These are phyloP conservation scores for Trametes gibbosa DNA, from an alignment of 768 basidiomycete species.

Conservation along the genomic window DNA sequence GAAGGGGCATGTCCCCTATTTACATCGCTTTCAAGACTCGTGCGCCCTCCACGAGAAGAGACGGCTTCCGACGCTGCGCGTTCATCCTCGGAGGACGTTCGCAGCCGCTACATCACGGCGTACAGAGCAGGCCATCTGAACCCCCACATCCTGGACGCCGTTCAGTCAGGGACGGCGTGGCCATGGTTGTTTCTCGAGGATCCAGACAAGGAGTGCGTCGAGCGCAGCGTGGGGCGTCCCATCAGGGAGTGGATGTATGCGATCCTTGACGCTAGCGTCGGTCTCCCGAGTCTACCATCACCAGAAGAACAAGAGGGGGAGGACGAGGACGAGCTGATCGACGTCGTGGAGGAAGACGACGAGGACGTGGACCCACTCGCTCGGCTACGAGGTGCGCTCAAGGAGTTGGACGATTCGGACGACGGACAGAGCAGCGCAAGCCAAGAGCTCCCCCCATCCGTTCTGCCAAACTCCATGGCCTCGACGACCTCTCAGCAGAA, in stretches of 20 bases:
- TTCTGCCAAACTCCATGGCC: constrained; percentile 19
- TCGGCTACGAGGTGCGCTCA: constrained; percentile 64
- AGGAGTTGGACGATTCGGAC: constrained; percentile 47
- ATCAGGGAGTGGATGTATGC: constrained; percentile 67
- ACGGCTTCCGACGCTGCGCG: constrained; percentile 29
- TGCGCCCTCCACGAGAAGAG: neutral
- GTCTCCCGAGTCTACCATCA: constrained; percentile 42
- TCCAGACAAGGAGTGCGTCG: constrained; percentile 69
- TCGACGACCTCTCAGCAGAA: constrained; percentile 28
- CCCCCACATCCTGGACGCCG: constrained; percentile 54
- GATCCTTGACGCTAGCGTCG: constrained; percentile 64
- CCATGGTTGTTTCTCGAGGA: constrained; percentile 72
- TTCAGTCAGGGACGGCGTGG: constrained; percentile 68
- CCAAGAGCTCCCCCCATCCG: constrained; percentile 34
- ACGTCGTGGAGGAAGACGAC: constrained; percentile 29
- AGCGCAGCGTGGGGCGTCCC: constrained; percentile 58
- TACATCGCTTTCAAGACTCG: constrained; percentile 42
- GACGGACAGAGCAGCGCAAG: constrained; percentile 30
- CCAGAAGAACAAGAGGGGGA: constrained; percentile 16
- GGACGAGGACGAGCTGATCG: constrained; percentile 32
- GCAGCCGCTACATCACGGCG: constrained; percentile 55
- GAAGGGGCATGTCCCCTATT: constrained; percentile 54
- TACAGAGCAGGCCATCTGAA: constrained; percentile 60
- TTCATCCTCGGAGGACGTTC: constrained; percentile 27
- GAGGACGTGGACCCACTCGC: constrained; percentile 61